These are phyloP conservation scores for Clitopilus hobsonii DNA, from an alignment of 768 basidiomycete genomes.

Conservation along the genomic window DNA sequence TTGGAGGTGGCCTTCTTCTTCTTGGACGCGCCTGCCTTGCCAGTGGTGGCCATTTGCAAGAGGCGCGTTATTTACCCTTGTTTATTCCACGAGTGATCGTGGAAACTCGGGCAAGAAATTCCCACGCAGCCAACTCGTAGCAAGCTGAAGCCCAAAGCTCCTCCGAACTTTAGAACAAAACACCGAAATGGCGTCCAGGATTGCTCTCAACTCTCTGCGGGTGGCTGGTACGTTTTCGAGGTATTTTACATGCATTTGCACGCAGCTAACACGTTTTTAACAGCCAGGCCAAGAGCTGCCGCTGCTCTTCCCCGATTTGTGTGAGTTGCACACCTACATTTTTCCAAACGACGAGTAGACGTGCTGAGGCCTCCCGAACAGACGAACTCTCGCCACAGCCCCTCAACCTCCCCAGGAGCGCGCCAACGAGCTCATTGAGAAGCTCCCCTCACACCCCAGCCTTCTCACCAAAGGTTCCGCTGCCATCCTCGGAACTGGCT, in stretches of 20 bases:
- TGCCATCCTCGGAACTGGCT: slow-evolving; percentile 85
- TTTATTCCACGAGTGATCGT: not conserved
- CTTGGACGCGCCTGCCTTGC: not conserved
- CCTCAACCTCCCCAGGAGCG: slow-evolving; percentile 71
- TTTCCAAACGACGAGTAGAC: not conserved
- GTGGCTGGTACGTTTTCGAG: slow-evolving; percentile 33
- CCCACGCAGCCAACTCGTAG: not conserved
- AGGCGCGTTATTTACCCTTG: not conserved
- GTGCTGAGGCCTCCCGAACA: slow-evolving; percentile 21
- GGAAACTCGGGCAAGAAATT: not conserved
- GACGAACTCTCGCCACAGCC: slow-evolving; percentile 61
- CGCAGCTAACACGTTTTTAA: slow-evolving; percentile 16
- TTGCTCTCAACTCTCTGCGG: slow-evolving; percentile 61
- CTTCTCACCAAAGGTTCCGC: slow-evolving; percentile 94
- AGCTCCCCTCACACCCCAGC: slow-evolving; percentile 76
- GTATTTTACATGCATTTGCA: no score
- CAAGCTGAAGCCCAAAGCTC: slow-evolving; percentile 3
- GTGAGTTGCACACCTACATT: slow-evolving; percentile 35
- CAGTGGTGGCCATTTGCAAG: not conserved
- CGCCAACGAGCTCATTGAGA: slow-evolving; percentile 87
- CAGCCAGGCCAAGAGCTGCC: slow-evolving; percentile 53
- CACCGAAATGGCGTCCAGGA: slow-evolving; percentile 62
- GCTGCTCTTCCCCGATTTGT: slow-evolving; percentile 41
- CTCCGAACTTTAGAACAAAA: slow-evolving; percentile 19
- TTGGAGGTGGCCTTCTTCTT: not conserved